Evolutionary conservation across 371 early-diverging fungal species (phyloP), one percentile per base, ranked within the genome.

Genomic region (Smittium culicis): DNA sequence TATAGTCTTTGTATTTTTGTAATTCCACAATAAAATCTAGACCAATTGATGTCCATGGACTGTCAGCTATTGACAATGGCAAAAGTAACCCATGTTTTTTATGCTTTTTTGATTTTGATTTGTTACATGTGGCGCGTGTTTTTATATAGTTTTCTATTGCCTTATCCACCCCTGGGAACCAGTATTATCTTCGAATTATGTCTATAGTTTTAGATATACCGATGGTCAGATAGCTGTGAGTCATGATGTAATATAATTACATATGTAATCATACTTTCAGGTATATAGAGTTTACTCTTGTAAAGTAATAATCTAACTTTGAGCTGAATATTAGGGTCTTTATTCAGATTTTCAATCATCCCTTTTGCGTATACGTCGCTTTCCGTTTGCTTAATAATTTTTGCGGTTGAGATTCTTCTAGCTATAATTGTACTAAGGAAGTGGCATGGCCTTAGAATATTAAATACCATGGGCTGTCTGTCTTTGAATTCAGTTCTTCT

Each of bases 21-120:
- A 83, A 70, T 3, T 72, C 74, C 0, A 71, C 72, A 16, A 83
- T 78, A 34, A 84, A 84, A 60, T 84, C 82, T 34, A 83, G 70
- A 0, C 77, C 67, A 30, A 80, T 74, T 2, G 76, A 77, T 0
- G 72, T 55, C 82, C 80, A 82, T 3, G 73, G 79, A 0, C 33
- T 5, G 0, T 73, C 72, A 0, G 83, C 73, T 2, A 81, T 66
- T 5, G 62, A 70, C 0, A 83, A 71, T 0, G 79, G 76, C 31
- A 78, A 65, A 1, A 83, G 74, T 16, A 77, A 69, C 11, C 77
- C 75, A n/a, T 68, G 67, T 1, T 66, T 56, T 45, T 66, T 66
- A 5, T 45, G 5, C 32, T 24, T n/a, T 28, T 31, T n/a, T 3
- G 8, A 28, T 33, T 66, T 66, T 2, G 30, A 24, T 59, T 45